These are phyloP conservation scores for Passiflora organensis DNA, from an alignment of 345 rosid species.

Conservation along the genomic window DNA sequence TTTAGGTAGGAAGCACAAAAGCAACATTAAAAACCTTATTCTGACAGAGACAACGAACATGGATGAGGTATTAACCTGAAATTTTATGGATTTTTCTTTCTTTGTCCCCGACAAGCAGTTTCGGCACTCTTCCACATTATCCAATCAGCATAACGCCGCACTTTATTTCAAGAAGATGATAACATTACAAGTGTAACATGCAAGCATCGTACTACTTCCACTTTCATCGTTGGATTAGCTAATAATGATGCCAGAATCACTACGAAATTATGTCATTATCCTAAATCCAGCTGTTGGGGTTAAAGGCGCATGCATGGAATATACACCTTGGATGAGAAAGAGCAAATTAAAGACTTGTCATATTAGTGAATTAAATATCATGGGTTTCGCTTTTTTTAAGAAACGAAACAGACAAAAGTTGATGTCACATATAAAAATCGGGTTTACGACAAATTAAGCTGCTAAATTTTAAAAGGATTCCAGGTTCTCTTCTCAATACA, in stretches of 20 bases:
- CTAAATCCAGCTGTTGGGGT: slow-evolving; percentile 20
- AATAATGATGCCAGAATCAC: slow-evolving; percentile 7
- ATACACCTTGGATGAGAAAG: slow-evolving; percentile 1
- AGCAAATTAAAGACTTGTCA: not conserved
- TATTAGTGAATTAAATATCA: too few relatives aligned
- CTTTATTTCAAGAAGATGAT: not conserved
- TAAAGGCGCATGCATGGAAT: slow-evolving; percentile 4
- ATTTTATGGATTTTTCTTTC: slow-evolving; percentile 5
- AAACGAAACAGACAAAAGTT: slow-evolving; percentile 20
- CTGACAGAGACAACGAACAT: slow-evolving; percentile 37
- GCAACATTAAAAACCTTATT: slow-evolving; percentile 28
- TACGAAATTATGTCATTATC: slow-evolving; percentile 19
- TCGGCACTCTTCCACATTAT: slow-evolving; percentile 24
- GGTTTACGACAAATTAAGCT: slow-evolving; percentile 28
- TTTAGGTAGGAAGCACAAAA: slow-evolving; percentile 4
- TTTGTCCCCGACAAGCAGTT: slow-evolving; percentile 21
- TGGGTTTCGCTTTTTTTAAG: too few relatives aligned
- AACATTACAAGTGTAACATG: not conserved
- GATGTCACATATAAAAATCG: slow-evolving; percentile 2
- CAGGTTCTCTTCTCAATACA: slow-evolving; percentile 16
- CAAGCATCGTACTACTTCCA: not conserved
- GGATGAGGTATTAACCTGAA: slow-evolving; percentile 25
- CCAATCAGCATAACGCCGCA: not conserved
- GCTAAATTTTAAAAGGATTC: slow-evolving; percentile 15
- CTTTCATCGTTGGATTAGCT: slow-evolving; percentile 8